phyloP scores from a whole-genome alignment of 73 alveolate species.

The Symbiodinium natans region DNA sequence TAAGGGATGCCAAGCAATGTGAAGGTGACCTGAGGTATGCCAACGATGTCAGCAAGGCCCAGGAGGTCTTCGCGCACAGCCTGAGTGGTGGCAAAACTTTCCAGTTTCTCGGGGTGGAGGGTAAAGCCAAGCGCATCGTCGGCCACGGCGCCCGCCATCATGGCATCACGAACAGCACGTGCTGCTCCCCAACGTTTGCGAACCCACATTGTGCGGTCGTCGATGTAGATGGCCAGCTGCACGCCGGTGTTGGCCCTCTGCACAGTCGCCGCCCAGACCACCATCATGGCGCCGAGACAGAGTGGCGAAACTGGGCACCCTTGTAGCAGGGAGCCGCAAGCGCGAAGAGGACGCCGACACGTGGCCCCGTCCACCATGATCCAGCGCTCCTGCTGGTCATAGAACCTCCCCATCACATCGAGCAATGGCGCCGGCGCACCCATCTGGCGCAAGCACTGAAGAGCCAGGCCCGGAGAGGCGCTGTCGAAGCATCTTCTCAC shows the following conservation, averaged over 20 bases:
- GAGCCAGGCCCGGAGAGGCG: background rate
- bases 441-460: background rate
- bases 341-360: background rate
- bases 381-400: background rate
- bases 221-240: background rate
- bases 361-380: background rate
- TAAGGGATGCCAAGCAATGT: background rate
- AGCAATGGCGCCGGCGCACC: background rate
- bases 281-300: background rate
- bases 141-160: background rate
- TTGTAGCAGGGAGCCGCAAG: background rate
- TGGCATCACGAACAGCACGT: background rate
- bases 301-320: background rate
- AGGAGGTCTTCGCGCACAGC: background rate
- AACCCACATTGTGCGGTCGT: background rate
- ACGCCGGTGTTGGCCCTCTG: background rate
- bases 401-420: background rate
- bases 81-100: background rate
- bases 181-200: background rate
- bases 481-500: background rate
- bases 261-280: background rate
- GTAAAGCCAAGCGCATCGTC: background rate
- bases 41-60: background rate
- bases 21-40: background rate
- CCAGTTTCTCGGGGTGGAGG: background rate